Base-by-base conservation (phyloP, 2,329 filamentous ascomycete genomes). In the Xylaria sp. region DNA sequence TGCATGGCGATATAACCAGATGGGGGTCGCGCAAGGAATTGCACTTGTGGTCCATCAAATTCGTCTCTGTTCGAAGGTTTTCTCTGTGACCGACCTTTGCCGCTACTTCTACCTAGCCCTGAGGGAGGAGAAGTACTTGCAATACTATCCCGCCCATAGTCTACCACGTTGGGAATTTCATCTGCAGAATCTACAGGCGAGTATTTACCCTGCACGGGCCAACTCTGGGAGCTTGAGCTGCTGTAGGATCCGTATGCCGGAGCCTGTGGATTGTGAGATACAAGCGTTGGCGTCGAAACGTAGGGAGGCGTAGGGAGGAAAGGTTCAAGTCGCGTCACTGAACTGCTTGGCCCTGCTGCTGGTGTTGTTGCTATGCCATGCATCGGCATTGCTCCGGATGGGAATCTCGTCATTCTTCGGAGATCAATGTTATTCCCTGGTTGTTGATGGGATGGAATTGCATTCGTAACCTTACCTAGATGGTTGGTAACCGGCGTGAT, bases 51-150 rank as follows among this genome's bases (percentile, higher is more conserved):
- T 2, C 93, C 93, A 79, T 96, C 93, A 79, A 96, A 96, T 79
- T 96, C 93, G 82, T 96, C 93, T 67, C 93, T 87, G 81, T 94
- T 94, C 47, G 91, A 92, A 29, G 92, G 89, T 33, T 91, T 87
- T 73, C 91, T 86, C 76, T 92, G 90, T 17, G 86, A 81, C 45
- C 84, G 82, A 58, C 80, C 78, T 74, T 86, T 87, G 57, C 81
- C 80, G 55, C 78, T 79, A 47, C 77, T 76, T 73, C 85, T 86
- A 65, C 79, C 77, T 72, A 84, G 85, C 69, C 79, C 80, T 3
- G 80, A 77, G 38, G 80, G 77, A 39, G 79, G 74, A 62, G 81
- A 79, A 53, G 74, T 76, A 56, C 81, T 79, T 36, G 74, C 74
- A 57, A 81, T 80, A 71, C 84, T 83, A 59, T 90, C 88, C 70